Conservation (phyloP, 2,329 filamentous ascomycete genomes). For the Botryosphaeria dothidea region DNA sequence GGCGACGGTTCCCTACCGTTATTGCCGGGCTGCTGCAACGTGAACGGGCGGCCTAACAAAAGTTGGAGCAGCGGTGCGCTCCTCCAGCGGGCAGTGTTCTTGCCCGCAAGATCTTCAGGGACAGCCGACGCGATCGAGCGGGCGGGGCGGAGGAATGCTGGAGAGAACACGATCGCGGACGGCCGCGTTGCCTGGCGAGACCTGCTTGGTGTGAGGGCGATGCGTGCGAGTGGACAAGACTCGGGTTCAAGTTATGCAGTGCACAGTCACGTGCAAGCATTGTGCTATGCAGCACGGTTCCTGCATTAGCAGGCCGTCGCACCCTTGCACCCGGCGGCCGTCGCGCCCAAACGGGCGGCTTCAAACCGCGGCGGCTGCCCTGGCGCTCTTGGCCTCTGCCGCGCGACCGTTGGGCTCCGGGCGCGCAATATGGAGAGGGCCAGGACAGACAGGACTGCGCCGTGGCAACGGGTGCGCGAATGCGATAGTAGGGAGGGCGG, state of each 20-base stretch:
- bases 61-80: neutral
- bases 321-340: constrained; percentile 4
- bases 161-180: neutral
- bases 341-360: neutral
- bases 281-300: constrained; percentile 8
- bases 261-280: neutral
- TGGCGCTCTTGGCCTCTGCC: neutral
- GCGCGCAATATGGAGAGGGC: neutral
- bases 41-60: constrained; percentile 2
- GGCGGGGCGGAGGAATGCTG: neutral
- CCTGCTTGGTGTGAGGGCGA: neutral
- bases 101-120: constrained; percentile 6
- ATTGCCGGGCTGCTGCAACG: neutral
- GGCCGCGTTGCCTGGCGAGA: neutral
- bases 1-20: neutral
- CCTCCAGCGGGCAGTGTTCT: neutral
- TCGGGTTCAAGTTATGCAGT: constrained; percentile 1
- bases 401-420: neutral
- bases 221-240: neutral
- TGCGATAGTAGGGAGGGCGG: constrained; percentile 5
- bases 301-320: constrained; percentile 5
- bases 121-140: neutral
- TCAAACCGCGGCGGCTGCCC: neutral
- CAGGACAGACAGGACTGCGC: too few relatives aligned
- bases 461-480: neutral